A percentile compares a stretch with the other conserved stretches of the same genome.
These are phyloP conservation scores for Thamnidium elegans DNA, from an alignment of 192 early-diverging fungal genomes.

Conservation along the genomic window DNA sequence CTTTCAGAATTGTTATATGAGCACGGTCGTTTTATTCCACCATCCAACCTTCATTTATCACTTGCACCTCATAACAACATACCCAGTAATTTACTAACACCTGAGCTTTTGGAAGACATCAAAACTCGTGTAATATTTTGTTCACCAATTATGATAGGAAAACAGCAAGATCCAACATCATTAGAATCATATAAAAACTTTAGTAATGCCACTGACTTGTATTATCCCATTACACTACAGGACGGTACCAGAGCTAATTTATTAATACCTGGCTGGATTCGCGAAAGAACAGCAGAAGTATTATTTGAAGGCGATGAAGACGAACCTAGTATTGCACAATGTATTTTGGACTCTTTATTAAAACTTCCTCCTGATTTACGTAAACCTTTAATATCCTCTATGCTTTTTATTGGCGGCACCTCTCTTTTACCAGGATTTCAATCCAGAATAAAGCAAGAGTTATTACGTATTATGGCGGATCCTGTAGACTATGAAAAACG, in stretches of 20 bases:
- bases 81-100: constrained; percentile 45
- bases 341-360: constrained; percentile 54
- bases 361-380: constrained; percentile 72
- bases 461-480: constrained; percentile 49
- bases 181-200: constrained; percentile 49
- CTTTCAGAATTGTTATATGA: constrained; percentile 59
- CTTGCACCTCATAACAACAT: constrained; percentile 37
- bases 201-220: constrained; percentile 47
- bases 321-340: constrained; percentile 52
- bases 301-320: constrained; percentile 69
- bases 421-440: constrained; percentile 73
- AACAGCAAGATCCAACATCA: constrained; percentile 25
- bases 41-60: constrained; percentile 39
- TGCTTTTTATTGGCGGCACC: constrained; percentile 78
- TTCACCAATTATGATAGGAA: constrained; percentile 40
- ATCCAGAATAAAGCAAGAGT: constrained; percentile 56
- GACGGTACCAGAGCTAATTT: constrained; percentile 42
- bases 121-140: constrained; percentile 65
- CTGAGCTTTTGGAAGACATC: constrained; percentile 62
- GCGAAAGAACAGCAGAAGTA: constrained; percentile 76
- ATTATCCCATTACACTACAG: constrained; percentile 39
- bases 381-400: constrained; percentile 54
- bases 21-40: constrained; percentile 48
- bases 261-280: constrained; percentile 80
- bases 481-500: constrained; percentile 32